phyloP scores from a whole-genome alignment of 2,329 filamentous ascomycete species.

The Sarocladium oryzae region DNA sequence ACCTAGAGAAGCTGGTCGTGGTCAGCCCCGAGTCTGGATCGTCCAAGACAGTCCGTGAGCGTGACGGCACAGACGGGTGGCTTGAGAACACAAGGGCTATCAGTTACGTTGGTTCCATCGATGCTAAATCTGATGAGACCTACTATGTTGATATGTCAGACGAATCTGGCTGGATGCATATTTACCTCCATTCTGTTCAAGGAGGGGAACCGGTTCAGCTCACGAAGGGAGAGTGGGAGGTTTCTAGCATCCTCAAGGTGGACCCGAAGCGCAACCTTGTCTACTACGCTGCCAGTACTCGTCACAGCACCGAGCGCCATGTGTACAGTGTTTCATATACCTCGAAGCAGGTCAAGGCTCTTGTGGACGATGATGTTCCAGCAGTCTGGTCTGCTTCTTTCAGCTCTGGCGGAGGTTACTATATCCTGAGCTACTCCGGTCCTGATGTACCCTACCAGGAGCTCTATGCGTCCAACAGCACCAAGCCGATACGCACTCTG shows the following conservation, averaged over 20 bases:
- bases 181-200: slow-evolving; percentile 56
- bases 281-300: slow-evolving; percentile 60
- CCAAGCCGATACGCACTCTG: slow-evolving; percentile 49
- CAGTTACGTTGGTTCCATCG: slow-evolving; percentile 43
- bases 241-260: slow-evolving; percentile 51
- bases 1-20: slow-evolving; percentile 54
- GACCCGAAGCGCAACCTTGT: slow-evolving; percentile 49
- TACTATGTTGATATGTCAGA: slow-evolving; percentile 65
- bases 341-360: slow-evolving; percentile 45
- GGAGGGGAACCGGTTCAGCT: slow-evolving; percentile 49
- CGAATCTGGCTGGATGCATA: slow-evolving; percentile 61
- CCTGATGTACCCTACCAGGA: slow-evolving; percentile 66
- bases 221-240: slow-evolving; percentile 63
- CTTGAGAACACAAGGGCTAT: slow-evolving; percentile 54
- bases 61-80: slow-evolving; percentile 56
- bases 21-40: slow-evolving; percentile 45
- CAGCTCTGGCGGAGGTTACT: slow-evolving; percentile 55
- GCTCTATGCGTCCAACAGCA: slow-evolving; percentile 52
- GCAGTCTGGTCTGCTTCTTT: slow-evolving; percentile 61
- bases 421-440: slow-evolving; percentile 58
- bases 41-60: slow-evolving; percentile 44
- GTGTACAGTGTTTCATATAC: slow-evolving; percentile 59
- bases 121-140: slow-evolving; percentile 24
- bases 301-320: slow-evolving; percentile 61
- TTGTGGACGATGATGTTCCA: slow-evolving; percentile 54